phyloP scores from a whole-genome alignment of 345 rosid genomes.

The Aquilaria malaccensis region DNA sequence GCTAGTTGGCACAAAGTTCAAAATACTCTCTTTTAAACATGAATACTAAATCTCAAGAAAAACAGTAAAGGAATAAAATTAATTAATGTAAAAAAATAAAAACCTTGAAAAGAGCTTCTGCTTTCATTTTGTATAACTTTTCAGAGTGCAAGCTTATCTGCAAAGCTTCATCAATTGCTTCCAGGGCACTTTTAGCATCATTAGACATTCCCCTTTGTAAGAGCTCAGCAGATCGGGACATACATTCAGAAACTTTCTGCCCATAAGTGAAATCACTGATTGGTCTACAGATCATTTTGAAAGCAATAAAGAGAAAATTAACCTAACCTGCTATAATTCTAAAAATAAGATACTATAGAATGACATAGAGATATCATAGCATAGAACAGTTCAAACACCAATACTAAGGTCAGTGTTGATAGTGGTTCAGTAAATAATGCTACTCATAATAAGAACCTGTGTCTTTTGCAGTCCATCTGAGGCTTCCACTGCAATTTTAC shows the following conservation, averaged over 20 bases:
- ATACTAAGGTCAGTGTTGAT: neutral
- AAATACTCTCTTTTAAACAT: neutral
- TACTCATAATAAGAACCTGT: constrained; percentile 41
- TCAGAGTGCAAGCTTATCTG: constrained; percentile 61
- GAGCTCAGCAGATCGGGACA: constrained; percentile 42
- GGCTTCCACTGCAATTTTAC: constrained; percentile 76
- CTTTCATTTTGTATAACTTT: constrained; percentile 77
- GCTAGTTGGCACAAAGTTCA: constrained; percentile 32
- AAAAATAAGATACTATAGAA: neutral
- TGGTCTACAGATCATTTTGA: constrained; percentile 6
- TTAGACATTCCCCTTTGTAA: constrained; percentile 40
- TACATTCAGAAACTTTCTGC: constrained; percentile 77
- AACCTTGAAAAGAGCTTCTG: constrained; percentile 73
- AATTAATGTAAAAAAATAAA: constrained; percentile 10
- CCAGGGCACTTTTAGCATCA: constrained; percentile 54
- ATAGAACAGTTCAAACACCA: neutral
- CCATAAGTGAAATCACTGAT: constrained; percentile 21
- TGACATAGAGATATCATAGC: too few species aligned
- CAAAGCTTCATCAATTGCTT: constrained; percentile 60
- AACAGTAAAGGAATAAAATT: neutral
- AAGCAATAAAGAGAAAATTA: constrained; percentile 1
- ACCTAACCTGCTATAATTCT: neutral
- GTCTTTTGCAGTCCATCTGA: constrained; percentile 90
- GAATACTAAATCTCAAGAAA: neutral
- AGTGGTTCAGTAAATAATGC: neutral